These are phyloP conservation scores for Solanum sitiens DNA, from an alignment of 257 asterid species.

Conservation along the genomic window DNA sequence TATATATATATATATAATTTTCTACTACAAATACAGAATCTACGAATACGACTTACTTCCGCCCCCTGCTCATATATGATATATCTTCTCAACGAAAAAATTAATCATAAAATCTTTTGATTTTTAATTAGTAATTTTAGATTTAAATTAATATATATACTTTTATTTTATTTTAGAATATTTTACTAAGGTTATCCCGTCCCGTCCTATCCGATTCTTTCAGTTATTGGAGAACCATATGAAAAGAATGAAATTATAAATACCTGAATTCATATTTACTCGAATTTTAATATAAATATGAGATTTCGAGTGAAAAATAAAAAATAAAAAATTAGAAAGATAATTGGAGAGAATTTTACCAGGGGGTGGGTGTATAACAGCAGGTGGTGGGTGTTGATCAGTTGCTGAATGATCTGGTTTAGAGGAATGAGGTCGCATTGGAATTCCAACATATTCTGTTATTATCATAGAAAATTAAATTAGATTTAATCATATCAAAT, in stretches of 20 bases:
- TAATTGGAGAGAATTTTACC: neutral
- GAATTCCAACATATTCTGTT: neutral
- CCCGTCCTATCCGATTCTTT: too few species aligned
- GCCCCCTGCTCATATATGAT: too few species aligned
- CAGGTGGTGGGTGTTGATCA: neutral
- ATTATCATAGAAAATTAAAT: neutral
- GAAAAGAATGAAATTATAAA: neutral
- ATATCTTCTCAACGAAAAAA: too few species aligned
- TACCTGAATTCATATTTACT: neutral
- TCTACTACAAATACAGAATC: too few species aligned
- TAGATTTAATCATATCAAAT: neutral
- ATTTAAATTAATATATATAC: too few species aligned
- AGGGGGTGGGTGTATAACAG: neutral
- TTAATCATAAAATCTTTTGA: too few species aligned
- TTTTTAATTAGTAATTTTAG: too few species aligned
- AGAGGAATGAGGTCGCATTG: neutral
- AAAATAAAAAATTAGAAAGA: neutral
- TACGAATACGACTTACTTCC: too few species aligned
- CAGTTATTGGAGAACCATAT: neutral
- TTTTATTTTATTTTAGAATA: too few species aligned
- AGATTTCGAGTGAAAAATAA: neutral
- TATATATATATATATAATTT: too few species aligned
- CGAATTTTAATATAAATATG: accelerated
- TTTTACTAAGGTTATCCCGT: too few species aligned
- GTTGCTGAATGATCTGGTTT: neutral